Evolutionary conservation across 352 stramenopile genomes (phyloP).

Genomic region (Elongisporangium senticosum): DNA sequence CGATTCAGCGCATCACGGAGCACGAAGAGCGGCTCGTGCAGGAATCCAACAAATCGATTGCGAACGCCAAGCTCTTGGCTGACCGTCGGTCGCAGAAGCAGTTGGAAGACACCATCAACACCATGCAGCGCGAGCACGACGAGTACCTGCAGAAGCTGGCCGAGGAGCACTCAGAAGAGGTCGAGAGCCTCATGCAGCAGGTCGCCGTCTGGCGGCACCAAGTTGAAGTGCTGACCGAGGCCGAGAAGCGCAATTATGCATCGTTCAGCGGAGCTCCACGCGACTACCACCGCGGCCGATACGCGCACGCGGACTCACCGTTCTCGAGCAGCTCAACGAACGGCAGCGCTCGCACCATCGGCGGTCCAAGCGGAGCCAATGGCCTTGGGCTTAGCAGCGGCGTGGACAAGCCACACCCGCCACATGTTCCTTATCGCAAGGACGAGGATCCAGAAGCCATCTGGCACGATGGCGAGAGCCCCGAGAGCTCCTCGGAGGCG

Average conservation of each 20-base stretch:
- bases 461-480: constrained; percentile 28
- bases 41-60: constrained; percentile 76
- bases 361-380: not conserved
- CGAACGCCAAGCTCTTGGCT: constrained; percentile 46
- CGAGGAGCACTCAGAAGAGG: constrained; percentile 77
- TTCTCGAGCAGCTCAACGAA: constrained; percentile 6
- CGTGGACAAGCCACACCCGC: constrained; percentile 5
- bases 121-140: constrained; percentile 59
- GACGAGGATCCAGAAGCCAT: constrained; percentile 16
- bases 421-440: constrained; percentile 11
- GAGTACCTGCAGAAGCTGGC: constrained; percentile 74
- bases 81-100: constrained; percentile 50
- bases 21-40: constrained; percentile 66
- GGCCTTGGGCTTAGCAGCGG: not conserved
- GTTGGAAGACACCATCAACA: constrained; percentile 41
- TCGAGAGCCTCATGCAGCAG: constrained; percentile 77
- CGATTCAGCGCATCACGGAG: constrained; percentile 39
- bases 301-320: constrained; percentile 23
- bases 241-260: constrained; percentile 73
- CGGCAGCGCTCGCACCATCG: constrained; percentile 3
- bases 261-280: constrained; percentile 44
- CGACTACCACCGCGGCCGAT: constrained; percentile 48
- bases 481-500: constrained; percentile 18
- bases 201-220: constrained; percentile 80
- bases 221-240: constrained; percentile 78